A percentile compares a stretch with the other conserved stretches of the same genome.
These are phyloP conservation scores for Aspergillus sparsus DNA, from an alignment of 495 filamentous ascomycete species.

Conservation along the genomic window DNA sequence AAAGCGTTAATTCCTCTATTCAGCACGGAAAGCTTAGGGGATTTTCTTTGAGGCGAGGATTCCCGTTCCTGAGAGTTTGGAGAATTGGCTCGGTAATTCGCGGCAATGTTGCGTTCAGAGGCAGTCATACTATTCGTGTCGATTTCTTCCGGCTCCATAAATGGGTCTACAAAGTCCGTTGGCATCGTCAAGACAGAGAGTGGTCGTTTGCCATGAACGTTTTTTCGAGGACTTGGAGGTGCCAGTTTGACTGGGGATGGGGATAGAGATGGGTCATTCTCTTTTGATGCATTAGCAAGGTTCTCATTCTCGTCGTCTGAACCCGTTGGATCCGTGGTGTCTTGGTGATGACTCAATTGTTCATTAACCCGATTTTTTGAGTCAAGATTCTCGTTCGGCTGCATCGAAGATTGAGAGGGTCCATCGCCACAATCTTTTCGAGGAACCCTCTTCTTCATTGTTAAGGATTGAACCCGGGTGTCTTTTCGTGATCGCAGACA, in stretches of 20 bases:
- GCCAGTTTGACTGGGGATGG: constrained; percentile 36
- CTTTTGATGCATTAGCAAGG: constrained; percentile 42
- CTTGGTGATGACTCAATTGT: constrained; percentile 5
- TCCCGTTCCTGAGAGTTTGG: constrained; percentile 14
- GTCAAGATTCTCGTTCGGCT: neutral
- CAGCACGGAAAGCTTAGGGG: constrained; percentile 34
- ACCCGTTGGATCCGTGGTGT: neutral
- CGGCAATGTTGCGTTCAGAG: constrained; percentile 48
- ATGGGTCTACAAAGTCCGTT: constrained; percentile 31
- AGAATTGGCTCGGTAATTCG: constrained; percentile 27
- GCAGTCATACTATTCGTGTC: constrained; percentile 30
- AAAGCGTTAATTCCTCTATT: constrained; percentile 31
- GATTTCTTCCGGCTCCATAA: constrained; percentile 20
- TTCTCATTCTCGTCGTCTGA: constrained; percentile 37
- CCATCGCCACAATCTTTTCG: constrained; percentile 6
- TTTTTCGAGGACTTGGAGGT: constrained; percentile 38
- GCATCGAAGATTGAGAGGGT: neutral
- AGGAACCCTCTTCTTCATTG: constrained; percentile 29
- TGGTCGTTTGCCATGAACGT: constrained; percentile 43
- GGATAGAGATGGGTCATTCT: constrained; percentile 52
- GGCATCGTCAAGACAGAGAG: constrained; percentile 41
- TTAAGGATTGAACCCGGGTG: constrained; percentile 27
- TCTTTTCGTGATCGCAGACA: constrained; percentile 30
- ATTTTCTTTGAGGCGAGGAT: constrained; percentile 31
- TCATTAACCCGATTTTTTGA: neutral